Evolutionary conservation across 2,329 filamentous ascomycete genomes (phyloP).

Genomic region (Diaporthe vexans): DNA sequence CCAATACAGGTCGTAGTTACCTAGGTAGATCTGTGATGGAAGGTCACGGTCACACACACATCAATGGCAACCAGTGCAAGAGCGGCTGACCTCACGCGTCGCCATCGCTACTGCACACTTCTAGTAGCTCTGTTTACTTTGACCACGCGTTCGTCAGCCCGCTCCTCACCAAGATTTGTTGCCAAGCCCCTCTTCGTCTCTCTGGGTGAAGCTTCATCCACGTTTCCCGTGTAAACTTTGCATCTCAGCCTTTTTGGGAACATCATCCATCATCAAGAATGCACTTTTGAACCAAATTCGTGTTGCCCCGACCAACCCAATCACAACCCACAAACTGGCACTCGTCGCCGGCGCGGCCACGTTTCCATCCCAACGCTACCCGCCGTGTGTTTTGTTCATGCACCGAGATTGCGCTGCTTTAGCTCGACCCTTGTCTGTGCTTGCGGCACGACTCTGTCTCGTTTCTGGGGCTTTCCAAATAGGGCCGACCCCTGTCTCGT

Average conservation of each 20-base stretch:
- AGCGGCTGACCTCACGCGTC: slow-evolving; percentile 13
- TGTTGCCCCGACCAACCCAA: slow-evolving; percentile 4
- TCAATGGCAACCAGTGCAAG: slow-evolving; percentile 6
- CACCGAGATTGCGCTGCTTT: slow-evolving; percentile 30
- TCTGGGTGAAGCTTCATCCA: slow-evolving; percentile 22
- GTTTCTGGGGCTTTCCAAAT: slow-evolving; percentile 29
- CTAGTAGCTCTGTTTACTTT: slow-evolving; percentile 19
- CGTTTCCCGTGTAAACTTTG: background rate
- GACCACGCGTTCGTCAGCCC: background rate
- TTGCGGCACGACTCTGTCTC: slow-evolving; percentile 34
- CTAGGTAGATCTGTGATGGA: background rate
- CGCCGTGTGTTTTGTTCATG: slow-evolving; percentile 27
- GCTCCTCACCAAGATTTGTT: background rate
- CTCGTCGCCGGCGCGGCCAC: slow-evolving; percentile 17
- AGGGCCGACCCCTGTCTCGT: slow-evolving; percentile 25
- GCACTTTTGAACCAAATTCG: slow-evolving; percentile 11
- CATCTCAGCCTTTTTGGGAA: slow-evolving; percentile 26
- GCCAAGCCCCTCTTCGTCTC: slow-evolving; percentile 1
- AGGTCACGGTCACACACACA: background rate
- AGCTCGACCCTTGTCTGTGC: slow-evolving; percentile 34
- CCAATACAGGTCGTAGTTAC: background rate
- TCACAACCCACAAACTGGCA: slow-evolving; percentile 3
- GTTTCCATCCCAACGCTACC: slow-evolving; percentile 27
- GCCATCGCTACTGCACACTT: slow-evolving; percentile 7
- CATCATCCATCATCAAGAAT: slow-evolving; percentile 31